Conservation (phyloP, 768 basidiomycete species). For the Nevesoporus exiguus region DNA sequence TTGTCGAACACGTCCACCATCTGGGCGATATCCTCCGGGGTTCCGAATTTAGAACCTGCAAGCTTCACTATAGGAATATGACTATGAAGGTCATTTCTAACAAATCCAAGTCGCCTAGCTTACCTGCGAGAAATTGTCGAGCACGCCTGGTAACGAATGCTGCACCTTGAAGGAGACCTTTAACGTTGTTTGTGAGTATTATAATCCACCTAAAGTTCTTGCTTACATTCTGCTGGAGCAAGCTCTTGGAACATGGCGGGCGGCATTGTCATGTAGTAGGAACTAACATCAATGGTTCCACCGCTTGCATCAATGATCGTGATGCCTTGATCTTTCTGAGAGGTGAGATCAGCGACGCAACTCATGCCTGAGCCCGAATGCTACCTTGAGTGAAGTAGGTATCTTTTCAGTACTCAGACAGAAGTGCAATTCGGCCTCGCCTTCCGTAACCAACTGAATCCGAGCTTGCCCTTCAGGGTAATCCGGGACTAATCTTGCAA, state of each 20-base stretch:
- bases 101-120: background rate
- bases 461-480: constrained; percentile 34
- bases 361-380: background rate
- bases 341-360: background rate
- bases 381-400: constrained; percentile 27
- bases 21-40: constrained; percentile 38
- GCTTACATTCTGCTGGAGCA: constrained; percentile 42
- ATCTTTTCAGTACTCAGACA: constrained; percentile 39
- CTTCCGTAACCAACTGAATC: constrained; percentile 48
- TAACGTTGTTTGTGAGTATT: background rate
- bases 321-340: constrained; percentile 43
- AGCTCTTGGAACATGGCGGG: constrained; percentile 44
- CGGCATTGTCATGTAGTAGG: constrained; percentile 42
- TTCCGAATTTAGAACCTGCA: constrained; percentile 37
- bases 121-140: constrained; percentile 38
- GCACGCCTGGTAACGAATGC: constrained; percentile 49
- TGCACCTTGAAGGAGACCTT: constrained; percentile 50
- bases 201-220: background rate
- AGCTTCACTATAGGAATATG: constrained; percentile 36
- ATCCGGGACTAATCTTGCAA: constrained; percentile 39
- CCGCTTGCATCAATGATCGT: constrained; percentile 62
- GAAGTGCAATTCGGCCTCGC: constrained; percentile 52
- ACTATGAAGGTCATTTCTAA: background rate
- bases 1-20: constrained; percentile 45
- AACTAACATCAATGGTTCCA: constrained; percentile 58